Base-by-base conservation (phyloP, 148 eudicot genomes). In the Vaccinium myrtillus region DNA sequence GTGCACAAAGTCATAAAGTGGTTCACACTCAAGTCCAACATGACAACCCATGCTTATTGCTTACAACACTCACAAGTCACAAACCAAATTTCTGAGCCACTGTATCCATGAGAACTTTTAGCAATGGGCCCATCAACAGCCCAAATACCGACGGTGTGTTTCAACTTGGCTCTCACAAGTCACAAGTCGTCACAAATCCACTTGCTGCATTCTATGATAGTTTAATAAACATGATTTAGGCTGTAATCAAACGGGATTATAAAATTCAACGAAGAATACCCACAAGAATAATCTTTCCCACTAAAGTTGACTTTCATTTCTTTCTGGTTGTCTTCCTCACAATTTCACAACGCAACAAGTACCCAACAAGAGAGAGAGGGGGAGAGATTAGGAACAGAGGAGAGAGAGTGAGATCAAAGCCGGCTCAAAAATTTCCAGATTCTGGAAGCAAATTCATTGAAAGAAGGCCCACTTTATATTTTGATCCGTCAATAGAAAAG, bases 101-200 rank as follows among this genome's bases (percentile, higher is more conserved):
- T 46, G 3, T 8, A 23, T 75, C 78, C 49, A 48, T 49, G 56
- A 36, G 23, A 74, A 74, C 12, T 15, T 16, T 6, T 2, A 74
- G 8, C 12, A 19, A 19, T 1, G 3, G 78, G 18, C 59, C 25
- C 18, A 51, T 77, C 39, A 13, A 77, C 27, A 27, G 59, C 59
- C 80, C 80, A 12, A 75, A 23, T 23, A 11, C 2, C 1, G 16
- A 1, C 50, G 14, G 14, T n/a, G 7, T 50, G 80, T 39, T 77
- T 77, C 58, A 48, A 77, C 25, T 77, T 77, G 32, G 79, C 79
- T 48, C 27, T 75, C 79, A 36, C 49, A 73, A 32, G 46, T 75
- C 79, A 36, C 49, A 73, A 32, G 46, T 32, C 36, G 21, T 73
- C 46, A 6, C 10, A 7, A 32, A 73, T 15, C 49, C 49, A 69